Conservation (phyloP, 2,329 filamentous ascomycete species). For the Gnomoniopsis smithogilvyi region DNA sequence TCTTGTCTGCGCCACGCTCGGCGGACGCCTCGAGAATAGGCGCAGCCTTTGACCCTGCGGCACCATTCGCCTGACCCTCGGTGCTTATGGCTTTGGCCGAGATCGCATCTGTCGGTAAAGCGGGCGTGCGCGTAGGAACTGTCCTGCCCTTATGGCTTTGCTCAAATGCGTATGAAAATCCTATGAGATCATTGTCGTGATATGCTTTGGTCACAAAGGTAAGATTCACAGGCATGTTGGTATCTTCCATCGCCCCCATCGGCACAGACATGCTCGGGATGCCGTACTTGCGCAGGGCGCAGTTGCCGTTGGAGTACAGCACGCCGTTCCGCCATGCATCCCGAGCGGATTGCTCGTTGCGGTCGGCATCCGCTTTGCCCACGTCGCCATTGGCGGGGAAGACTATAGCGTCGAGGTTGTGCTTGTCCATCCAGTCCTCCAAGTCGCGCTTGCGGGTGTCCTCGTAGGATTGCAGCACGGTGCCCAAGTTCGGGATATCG, state of each 20-base stretch:
- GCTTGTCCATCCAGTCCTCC: slow-evolving; percentile 46
- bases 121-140: background rate
- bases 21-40: background rate
- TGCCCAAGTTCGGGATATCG: slow-evolving; percentile 37
- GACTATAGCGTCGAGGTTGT: slow-evolving; percentile 41
- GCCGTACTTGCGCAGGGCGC: slow-evolving; percentile 50
- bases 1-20: background rate
- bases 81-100: background rate
- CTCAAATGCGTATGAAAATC: slow-evolving; percentile 24
- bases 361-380: slow-evolving; percentile 44
- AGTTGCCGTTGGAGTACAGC: slow-evolving; percentile 51
- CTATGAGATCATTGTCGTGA: slow-evolving; percentile 33
- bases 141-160: background rate
- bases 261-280: slow-evolving; percentile 51
- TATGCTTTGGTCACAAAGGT: slow-evolving; percentile 50
- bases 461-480: slow-evolving; percentile 44
- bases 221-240: slow-evolving; percentile 48
- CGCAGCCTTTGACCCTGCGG: background rate
- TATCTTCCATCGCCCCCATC: slow-evolving; percentile 46
- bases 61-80: background rate
- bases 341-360: slow-evolving; percentile 25
- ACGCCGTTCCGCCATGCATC: slow-evolving; percentile 47
- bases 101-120: background rate
- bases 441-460: slow-evolving; percentile 44
- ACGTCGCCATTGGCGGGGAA: slow-evolving; percentile 51